These are phyloP conservation scores for Eucalyptus albens DNA, from an alignment of 345 rosid genomes.

Conservation along the genomic window DNA sequence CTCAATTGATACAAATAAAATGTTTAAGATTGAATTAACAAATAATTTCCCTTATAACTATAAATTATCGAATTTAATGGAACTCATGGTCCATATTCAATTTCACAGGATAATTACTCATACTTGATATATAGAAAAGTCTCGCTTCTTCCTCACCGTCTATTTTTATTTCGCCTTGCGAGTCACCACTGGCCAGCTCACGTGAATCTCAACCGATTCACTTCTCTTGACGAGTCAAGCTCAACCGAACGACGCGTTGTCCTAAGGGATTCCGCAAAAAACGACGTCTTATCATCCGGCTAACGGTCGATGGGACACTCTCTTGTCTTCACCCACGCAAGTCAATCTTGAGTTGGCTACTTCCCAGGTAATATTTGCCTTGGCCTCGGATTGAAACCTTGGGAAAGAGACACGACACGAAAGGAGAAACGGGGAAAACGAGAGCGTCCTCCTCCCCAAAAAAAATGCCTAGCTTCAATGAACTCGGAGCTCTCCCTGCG, in stretches of 20 bases:
- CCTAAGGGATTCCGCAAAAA: neutral
- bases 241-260: neutral
- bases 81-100: neutral
- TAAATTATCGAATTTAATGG: neutral
- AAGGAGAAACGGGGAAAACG: neutral
- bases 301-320: neutral
- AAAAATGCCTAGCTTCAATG: neutral
- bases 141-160: neutral
- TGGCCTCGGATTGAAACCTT: neutral
- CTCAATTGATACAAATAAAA: too few species aligned
- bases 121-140: neutral
- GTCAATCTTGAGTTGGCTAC: neutral
- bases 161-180: neutral
- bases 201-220: neutral
- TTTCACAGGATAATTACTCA: neutral
- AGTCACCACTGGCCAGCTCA: neutral
- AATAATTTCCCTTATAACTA: neutral
- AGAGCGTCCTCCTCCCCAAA: neutral
- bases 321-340: neutral
- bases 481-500: neutral
- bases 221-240: neutral
- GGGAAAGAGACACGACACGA: neutral
- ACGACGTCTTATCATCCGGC: neutral
- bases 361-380: neutral
- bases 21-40: rapidly evolving